These are phyloP conservation scores for Alternaria novae-zelandiae DNA, from an alignment of 2,329 filamentous ascomycete species.

Conservation along the genomic window DNA sequence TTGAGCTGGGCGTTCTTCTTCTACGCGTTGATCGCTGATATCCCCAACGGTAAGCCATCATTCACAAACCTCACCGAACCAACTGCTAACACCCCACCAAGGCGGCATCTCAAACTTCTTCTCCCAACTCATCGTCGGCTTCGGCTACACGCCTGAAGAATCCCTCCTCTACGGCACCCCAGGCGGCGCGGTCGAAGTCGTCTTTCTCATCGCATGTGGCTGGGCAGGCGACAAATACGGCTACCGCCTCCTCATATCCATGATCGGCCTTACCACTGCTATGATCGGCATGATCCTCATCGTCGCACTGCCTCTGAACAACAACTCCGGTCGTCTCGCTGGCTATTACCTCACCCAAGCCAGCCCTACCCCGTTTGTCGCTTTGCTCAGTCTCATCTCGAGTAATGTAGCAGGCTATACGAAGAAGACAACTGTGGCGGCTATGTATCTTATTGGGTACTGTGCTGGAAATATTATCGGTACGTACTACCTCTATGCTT, in stretches of 20 bases:
- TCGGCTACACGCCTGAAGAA: slow-evolving; percentile 69
- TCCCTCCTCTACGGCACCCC: slow-evolving; percentile 70
- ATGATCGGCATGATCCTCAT: slow-evolving; percentile 71
- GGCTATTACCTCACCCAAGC: slow-evolving; percentile 71
- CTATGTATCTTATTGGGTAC: slow-evolving; percentile 55
- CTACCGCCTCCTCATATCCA: slow-evolving; percentile 64
- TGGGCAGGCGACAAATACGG: slow-evolving; percentile 63
- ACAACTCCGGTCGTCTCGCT: slow-evolving; percentile 64
- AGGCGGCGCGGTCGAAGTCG: slow-evolving; percentile 69
- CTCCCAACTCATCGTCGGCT: slow-evolving; percentile 65
- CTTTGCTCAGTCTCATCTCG: slow-evolving; percentile 66
- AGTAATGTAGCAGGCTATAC: slow-evolving; percentile 67
- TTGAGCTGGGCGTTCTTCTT: slow-evolving; percentile 67
- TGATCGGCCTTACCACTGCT: slow-evolving; percentile 58
- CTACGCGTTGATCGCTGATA: slow-evolving; percentile 62
- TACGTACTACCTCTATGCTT: neutral
- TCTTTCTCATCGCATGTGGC: slow-evolving; percentile 62
- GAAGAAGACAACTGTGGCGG: slow-evolving; percentile 65
- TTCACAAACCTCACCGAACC: neutral
- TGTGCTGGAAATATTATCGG: slow-evolving; percentile 51
- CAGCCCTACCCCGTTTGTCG: slow-evolving; percentile 67
- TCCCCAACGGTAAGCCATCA: slow-evolving; percentile 58
- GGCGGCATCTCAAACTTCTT: slow-evolving; percentile 67
- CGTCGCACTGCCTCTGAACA: slow-evolving; percentile 64
- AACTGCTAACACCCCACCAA: neutral